phyloP scores from a whole-genome alignment of 2,329 filamentous ascomycete genomes.

The Aureobasidium sp. region DNA sequence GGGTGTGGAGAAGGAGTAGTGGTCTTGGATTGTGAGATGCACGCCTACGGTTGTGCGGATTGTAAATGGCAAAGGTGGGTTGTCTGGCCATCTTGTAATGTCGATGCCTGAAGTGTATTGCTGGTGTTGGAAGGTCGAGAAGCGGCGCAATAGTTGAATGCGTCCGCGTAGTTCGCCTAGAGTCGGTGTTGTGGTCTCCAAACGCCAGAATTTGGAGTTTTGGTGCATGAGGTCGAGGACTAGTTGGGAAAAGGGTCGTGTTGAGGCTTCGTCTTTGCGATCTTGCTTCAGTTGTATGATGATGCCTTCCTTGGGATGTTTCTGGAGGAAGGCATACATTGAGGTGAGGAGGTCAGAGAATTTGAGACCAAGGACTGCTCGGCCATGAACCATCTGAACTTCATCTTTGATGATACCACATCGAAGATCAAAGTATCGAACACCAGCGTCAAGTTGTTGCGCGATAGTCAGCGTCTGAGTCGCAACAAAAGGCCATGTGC shows the following conservation, averaged over 20 bases:
- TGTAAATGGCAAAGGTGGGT: conserved; percentile 29
- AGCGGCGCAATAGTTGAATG: conserved; percentile 33
- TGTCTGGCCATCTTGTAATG: conserved; percentile 30
- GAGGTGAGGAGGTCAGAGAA: conserved; percentile 24
- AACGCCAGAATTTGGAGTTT: conserved; percentile 28
- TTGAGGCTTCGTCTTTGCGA: conserved; percentile 26
- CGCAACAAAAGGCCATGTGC: conserved; percentile 29
- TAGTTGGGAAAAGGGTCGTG: conserved; percentile 33
- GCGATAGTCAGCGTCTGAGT: conserved; percentile 27
- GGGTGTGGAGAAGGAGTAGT: conserved; percentile 38
- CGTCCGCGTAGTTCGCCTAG: conserved; percentile 29
- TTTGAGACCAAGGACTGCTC: conserved; percentile 25
- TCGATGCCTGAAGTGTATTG: conserved; percentile 27
- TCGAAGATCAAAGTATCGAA: conserved; percentile 33
- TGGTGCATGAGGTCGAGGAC: conserved; percentile 25
- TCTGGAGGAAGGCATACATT: conserved; percentile 27
- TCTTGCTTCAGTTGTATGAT: conserved; percentile 33
- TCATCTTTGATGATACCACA: conserved; percentile 28
- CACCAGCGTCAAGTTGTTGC: conserved; percentile 28
- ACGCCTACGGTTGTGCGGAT: conserved; percentile 34
- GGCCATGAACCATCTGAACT: conserved; percentile 32
- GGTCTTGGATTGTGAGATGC: conserved; percentile 41
- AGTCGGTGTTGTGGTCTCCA: conserved; percentile 27
- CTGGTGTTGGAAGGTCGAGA: conserved; percentile 18
- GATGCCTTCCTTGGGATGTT: conserved; percentile 27